Percentiles rank a stretch among this genome's conserved stretches.
Conservation (phyloP, 345 rosid species). For the Heritiera littoralis region DNA sequence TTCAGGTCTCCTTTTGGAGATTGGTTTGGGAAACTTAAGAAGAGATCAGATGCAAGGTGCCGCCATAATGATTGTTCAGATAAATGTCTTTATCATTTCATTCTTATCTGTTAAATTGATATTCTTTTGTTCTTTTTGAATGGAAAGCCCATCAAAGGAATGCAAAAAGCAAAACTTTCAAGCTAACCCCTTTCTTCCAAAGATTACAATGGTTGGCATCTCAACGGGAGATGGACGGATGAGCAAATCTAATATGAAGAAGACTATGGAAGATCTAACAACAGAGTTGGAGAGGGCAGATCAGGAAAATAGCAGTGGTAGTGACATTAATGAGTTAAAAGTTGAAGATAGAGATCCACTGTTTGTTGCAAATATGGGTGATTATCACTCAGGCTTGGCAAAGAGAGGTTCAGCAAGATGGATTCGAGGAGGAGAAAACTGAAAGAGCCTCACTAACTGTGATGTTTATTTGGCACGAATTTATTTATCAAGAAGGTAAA, state of each 20-base stretch:
- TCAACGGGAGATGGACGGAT: slow-evolving; percentile 80
- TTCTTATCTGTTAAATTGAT: slow-evolving; percentile 10
- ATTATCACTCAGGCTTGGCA: slow-evolving; percentile 64
- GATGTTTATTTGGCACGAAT: background rate
- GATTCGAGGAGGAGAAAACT: slow-evolving; percentile 54
- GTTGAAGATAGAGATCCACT: slow-evolving; percentile 79
- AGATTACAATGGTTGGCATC: slow-evolving; percentile 95
- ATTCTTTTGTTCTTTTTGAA: slow-evolving; percentile 31
- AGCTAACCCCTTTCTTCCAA: slow-evolving; percentile 80
- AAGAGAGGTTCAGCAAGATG: slow-evolving; percentile 60
- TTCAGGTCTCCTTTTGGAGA: slow-evolving; percentile 61
- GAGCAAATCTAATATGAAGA: slow-evolving; percentile 79
- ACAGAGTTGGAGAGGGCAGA: slow-evolving; percentile 73
- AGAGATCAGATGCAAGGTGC: slow-evolving; percentile 44
- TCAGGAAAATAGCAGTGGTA: slow-evolving; percentile 40
- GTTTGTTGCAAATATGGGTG: slow-evolving; percentile 91
- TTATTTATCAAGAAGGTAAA: slow-evolving; percentile 2
- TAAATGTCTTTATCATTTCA: slow-evolving; percentile 10
- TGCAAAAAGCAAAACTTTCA: slow-evolving; percentile 38
- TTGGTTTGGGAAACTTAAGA: slow-evolving; percentile 47
- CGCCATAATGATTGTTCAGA: background rate
- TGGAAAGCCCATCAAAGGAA: slow-evolving; percentile 33
- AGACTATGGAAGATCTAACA: slow-evolving; percentile 77
- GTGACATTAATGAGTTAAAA: background rate
- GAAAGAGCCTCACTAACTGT: slow-evolving; percentile 15